These are phyloP conservation scores for Cyclaneusma minus DNA, from an alignment of 2,329 filamentous ascomycete species.

Conservation along the genomic window DNA sequence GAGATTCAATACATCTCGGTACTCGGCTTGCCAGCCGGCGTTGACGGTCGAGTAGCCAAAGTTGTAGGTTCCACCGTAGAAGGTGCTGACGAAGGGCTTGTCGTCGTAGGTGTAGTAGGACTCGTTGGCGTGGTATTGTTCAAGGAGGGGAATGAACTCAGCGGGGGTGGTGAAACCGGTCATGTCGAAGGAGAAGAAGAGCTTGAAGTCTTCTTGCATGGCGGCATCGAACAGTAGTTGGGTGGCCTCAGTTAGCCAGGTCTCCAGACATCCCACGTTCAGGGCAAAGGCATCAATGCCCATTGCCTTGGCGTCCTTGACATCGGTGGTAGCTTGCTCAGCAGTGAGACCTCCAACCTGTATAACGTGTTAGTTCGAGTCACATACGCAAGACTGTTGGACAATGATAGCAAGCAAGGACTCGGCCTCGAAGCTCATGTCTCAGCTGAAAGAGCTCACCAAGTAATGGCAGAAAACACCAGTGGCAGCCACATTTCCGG, in stretches of 20 bases:
- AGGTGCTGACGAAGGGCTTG: slow-evolving; percentile 19
- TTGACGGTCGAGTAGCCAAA: slow-evolving; percentile 10
- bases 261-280: slow-evolving; percentile 14
- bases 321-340: slow-evolving; percentile 8
- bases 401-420: too few species aligned
- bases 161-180: slow-evolving; percentile 12
- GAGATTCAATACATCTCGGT: slow-evolving; percentile 9
- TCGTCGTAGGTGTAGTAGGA: slow-evolving; percentile 17
- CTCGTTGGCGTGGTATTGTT: slow-evolving; percentile 9
- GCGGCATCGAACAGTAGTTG: slow-evolving; percentile 17
- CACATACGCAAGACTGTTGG: too few species aligned
- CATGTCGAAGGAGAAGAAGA: slow-evolving; percentile 24
- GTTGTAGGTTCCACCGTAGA: slow-evolving; percentile 14
- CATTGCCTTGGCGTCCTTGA: slow-evolving; percentile 12
- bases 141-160: slow-evolving; percentile 15
- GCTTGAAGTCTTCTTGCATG: slow-evolving; percentile 15
- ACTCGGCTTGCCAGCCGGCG: slow-evolving; percentile 4
- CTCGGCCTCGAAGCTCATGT: too few species aligned
- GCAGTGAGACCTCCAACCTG: slow-evolving; percentile 11
- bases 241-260: slow-evolving; percentile 16
- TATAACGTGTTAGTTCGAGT: too few species aligned
- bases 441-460: too few species aligned
- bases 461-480: too few species aligned
- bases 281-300: slow-evolving; percentile 21
- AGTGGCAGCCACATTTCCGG: too few species aligned